Conservation (phyloP, 768 basidiomycete species). For the Symmetrospora coprosmae region DNA sequence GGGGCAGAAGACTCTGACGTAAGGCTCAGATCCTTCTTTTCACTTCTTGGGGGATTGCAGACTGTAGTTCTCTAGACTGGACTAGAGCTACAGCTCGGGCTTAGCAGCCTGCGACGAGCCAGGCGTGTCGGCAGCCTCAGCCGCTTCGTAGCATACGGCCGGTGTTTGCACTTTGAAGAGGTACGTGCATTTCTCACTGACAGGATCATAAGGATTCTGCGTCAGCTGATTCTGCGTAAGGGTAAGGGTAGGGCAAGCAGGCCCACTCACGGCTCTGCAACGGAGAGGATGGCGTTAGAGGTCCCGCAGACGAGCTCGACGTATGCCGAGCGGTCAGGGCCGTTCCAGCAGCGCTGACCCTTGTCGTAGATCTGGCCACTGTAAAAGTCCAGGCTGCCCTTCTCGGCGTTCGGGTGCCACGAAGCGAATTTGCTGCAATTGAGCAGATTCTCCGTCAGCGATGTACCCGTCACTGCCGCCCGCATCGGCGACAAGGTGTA, state of each 20-base stretch:
- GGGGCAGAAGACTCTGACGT: too few relatives aligned
- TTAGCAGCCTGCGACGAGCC: not conserved
- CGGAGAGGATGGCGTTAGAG: constrained; percentile 61
- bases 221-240: not conserved
- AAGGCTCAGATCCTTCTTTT: too few relatives aligned
- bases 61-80: too few relatives aligned
- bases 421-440: constrained; percentile 53
- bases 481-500: constrained; percentile 13
- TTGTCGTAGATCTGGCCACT: constrained; percentile 63
- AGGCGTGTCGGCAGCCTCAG: not conserved
- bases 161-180: constrained; percentile 31
- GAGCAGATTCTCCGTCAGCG: not conserved
- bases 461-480: not conserved
- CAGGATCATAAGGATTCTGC: not conserved
- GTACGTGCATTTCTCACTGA: constrained; percentile 26
- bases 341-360: constrained; percentile 77
- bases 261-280: constrained; percentile 50
- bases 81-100: not conserved
- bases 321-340: constrained; percentile 70
- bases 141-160: constrained; percentile 11
- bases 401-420: constrained; percentile 57
- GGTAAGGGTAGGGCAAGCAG: not conserved
- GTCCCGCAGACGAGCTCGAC: constrained; percentile 70
- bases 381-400: constrained; percentile 57
- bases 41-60: too few relatives aligned